These are phyloP conservation scores for Eucalyptus virginea DNA, from an alignment of 345 rosid genomes.

Conservation along the genomic window DNA sequence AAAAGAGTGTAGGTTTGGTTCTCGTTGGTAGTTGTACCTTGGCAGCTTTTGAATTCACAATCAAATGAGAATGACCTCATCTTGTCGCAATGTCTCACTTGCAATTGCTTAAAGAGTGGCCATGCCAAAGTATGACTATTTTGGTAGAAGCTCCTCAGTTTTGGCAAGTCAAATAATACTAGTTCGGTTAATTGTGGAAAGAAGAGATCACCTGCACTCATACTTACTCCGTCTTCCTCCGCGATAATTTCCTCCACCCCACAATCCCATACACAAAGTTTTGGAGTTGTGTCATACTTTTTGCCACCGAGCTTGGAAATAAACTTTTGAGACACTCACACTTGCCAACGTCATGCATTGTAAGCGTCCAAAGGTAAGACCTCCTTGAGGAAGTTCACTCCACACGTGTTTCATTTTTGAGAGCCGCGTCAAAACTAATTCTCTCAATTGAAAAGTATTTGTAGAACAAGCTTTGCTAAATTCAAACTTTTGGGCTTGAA, in stretches of 20 bases:
- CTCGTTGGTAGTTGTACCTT: too few species aligned
- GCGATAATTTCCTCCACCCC: too few species aligned
- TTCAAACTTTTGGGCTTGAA: not conserved
- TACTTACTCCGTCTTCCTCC: too few species aligned
- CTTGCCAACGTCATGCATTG: not conserved
- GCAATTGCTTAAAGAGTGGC: too few species aligned
- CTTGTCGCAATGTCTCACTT: rapidly evolving
- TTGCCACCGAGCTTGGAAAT: not conserved
- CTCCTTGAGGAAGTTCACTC: not conserved
- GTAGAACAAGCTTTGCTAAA: not conserved
- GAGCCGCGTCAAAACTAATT: rapidly evolving
- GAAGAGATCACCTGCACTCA: too few species aligned
- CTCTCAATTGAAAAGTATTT: not conserved
- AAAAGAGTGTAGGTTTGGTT: too few species aligned
- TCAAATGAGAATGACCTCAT: too few species aligned
- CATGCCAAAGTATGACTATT: too few species aligned
- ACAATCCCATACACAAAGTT: rapidly evolving
- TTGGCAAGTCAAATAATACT: too few species aligned
- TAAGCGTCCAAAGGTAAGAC: not conserved
- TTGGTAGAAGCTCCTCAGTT: rapidly evolving
- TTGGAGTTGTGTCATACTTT: too few species aligned
- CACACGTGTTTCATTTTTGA: not conserved
- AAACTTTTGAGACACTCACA: not conserved
- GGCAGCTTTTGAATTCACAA: too few species aligned
- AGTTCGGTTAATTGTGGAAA: too few species aligned